These are phyloP conservation scores for Hypoxylon perforatum DNA, from an alignment of 495 filamentous ascomycete species.

Conservation along the genomic window DNA sequence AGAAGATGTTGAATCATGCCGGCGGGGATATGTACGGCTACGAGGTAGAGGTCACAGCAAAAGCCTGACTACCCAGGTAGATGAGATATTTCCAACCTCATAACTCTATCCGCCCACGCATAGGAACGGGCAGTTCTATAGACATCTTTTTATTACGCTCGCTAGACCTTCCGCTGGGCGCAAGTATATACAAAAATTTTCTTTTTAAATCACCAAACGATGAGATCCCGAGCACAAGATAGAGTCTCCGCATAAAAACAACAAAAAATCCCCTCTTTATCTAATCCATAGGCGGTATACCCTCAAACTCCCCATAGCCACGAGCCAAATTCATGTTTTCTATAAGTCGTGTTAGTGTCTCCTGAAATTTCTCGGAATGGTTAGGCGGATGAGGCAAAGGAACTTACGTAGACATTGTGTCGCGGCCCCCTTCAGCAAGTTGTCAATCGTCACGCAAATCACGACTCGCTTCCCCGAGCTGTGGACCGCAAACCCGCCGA, in stretches of 20 bases:
- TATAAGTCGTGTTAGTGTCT: conserved; percentile 50
- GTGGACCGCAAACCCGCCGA: conserved; percentile 94
- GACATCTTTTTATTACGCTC: conserved; percentile 19
- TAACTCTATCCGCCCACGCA: too few relatives aligned
- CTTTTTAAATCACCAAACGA: conserved; percentile 19
- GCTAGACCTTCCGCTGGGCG: conserved; percentile 1
- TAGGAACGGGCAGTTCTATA: not conserved
- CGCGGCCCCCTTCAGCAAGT: conserved; percentile 94
- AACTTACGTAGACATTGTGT: conserved; percentile 93
- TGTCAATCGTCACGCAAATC: conserved; percentile 97
- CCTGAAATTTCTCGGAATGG: not conserved
- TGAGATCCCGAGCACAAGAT: conserved; percentile 26
- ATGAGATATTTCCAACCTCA: too few relatives aligned
- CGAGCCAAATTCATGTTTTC: conserved; percentile 98
- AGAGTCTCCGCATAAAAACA: not conserved
- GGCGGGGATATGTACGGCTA: too few relatives aligned
- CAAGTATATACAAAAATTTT: conserved; percentile 31
- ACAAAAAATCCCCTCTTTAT: not conserved
- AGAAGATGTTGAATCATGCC: too few relatives aligned
- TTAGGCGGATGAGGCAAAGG: conserved; percentile 9
- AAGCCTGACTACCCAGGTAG: too few relatives aligned
- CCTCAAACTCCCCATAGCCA: conserved; percentile 70
- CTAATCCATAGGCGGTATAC: conserved; percentile 42
- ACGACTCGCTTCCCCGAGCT: conserved; percentile 89
- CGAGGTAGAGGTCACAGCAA: too few relatives aligned